These are phyloP conservation scores for Chaetomiaceae sp. DNA, from an alignment of 2,329 filamentous ascomycete species.

Conservation along the genomic window DNA sequence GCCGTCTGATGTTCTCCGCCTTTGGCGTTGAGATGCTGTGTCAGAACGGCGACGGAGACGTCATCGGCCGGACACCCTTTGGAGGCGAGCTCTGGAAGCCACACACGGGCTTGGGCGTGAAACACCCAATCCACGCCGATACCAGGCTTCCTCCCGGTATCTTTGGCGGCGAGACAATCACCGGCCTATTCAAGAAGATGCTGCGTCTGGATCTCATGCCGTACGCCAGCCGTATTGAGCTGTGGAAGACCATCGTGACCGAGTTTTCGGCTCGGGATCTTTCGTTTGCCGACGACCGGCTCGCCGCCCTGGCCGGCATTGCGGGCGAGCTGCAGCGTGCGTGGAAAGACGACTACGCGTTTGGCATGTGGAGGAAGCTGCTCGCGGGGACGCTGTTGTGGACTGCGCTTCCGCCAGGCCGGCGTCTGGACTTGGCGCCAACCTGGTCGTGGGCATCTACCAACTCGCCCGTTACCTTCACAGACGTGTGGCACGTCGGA, in stretches of 20 bases:
- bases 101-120: too few relatives aligned
- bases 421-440: not conserved
- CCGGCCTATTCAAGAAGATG: not conserved
- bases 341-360: not conserved
- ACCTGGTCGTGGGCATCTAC: constrained; percentile 5
- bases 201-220: too few relatives aligned
- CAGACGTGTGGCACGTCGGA: not conserved
- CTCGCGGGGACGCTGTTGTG: not conserved
- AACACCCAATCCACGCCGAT: too few relatives aligned
- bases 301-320: not conserved
- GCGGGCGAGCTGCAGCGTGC: not conserved
- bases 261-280: not conserved
- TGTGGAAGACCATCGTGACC: not conserved
- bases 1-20: not conserved
- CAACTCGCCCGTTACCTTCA: not conserved
- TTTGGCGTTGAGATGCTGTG: not conserved
- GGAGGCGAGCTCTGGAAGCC: not conserved
- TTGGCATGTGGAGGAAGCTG: not conserved
- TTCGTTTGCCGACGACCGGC: not conserved
- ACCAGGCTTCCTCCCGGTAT: not conserved
- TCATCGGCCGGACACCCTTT: not conserved
- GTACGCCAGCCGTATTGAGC: not conserved
- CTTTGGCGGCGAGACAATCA: not conserved
- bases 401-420: not conserved
- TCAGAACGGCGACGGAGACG: not conserved